Evolutionary conservation across 768 basidiomycete genomes (phyloP), one percentile per base, ranked within the genome.

Genomic region (Suillus hirtellus): DNA sequence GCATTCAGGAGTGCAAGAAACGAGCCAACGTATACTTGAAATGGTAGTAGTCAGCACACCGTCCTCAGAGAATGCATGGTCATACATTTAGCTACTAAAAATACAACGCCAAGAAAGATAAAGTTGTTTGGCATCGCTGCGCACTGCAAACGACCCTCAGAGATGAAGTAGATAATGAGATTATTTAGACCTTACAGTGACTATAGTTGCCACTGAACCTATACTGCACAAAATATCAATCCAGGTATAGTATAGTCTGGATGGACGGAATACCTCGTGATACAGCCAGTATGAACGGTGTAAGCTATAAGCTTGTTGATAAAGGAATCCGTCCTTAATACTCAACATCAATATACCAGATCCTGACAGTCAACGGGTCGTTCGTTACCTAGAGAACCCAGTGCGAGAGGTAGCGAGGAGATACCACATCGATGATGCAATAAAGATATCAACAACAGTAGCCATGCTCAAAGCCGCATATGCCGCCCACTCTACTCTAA

Each of bases 21-120:
- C 3, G 59, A 40, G 59, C 46, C 46, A 17, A 60, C 42, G 17
- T 60, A 60, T 27, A 60, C 59, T 60, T 40, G 40, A 58, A 58
- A 58, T 15, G 47, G 14, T 3, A 9, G 15, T 8, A 27, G 49
- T 50, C 27, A 50, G 49, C 15, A 27, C 24, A 27, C 24, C 12
- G 7, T 50, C 15, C 49, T 50, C 8, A 27, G 24, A 50, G 49
- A 50, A 50, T 27, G 27, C 3, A 15, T 50, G 40, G 24, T 37
- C 59, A 34, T 42, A 60, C 59, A 42, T 43, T 60, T 60, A 44
- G 59, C 40, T 9, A 40, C 27, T 34, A 60, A n/a, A 27, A 60
- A 60, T 60, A 15, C 59, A n/a, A 60, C 24, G 19, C 12, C 59
- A 9, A 60, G 24, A 44, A 31, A 60, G 59, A 60, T 27, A 19